Evolutionary conservation across 2,329 filamentous ascomycete genomes (phyloP).

Genomic region (Leptographium wingfieldii): DNA sequence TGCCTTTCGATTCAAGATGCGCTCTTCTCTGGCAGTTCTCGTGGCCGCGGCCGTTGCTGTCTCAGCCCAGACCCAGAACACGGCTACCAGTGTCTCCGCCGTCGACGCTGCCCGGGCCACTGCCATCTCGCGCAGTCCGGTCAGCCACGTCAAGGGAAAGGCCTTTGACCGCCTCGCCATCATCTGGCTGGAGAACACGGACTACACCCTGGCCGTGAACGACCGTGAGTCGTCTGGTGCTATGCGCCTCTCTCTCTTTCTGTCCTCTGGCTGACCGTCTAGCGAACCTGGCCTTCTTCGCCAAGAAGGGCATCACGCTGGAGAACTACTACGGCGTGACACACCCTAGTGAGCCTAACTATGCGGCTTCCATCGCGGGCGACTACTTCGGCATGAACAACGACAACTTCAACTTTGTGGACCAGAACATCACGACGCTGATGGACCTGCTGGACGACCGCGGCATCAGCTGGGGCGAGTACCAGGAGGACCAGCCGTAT

Average conservation of each 20-base stretch:
- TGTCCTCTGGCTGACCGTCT: background rate
- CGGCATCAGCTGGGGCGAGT: slow-evolving; percentile 55
- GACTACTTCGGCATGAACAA: slow-evolving; percentile 64
- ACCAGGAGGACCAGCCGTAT: slow-evolving; percentile 69
- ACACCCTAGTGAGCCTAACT: slow-evolving; percentile 67
- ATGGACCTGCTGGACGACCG: slow-evolving; percentile 56
- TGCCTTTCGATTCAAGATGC: slow-evolving; percentile 3
- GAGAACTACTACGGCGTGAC: slow-evolving; percentile 49
- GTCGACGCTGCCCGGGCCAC: slow-evolving; percentile 47
- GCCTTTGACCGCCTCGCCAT: slow-evolving; percentile 60
- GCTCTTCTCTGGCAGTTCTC: slow-evolving; percentile 4
- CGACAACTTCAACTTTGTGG: slow-evolving; percentile 48
- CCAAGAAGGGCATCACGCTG: slow-evolving; percentile 49
- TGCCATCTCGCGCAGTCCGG: slow-evolving; percentile 46
- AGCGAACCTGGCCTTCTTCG: slow-evolving; percentile 43
- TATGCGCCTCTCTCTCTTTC: background rate
- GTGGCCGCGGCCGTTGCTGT: slow-evolving; percentile 10
- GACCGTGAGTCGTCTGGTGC: slow-evolving; percentile 38
- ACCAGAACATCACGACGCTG: slow-evolving; percentile 50
- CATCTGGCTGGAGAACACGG: slow-evolving; percentile 69
- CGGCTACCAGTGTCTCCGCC: slow-evolving; percentile 35
- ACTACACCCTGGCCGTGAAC: slow-evolving; percentile 49
- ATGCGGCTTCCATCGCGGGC: slow-evolving; percentile 53
- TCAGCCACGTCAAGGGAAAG: slow-evolving; percentile 53
- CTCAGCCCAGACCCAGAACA: slow-evolving; percentile 23